Base-by-base conservation (phyloP, 202 grass and related monocot species). In the Cymbopogon flexuosus region DNA sequence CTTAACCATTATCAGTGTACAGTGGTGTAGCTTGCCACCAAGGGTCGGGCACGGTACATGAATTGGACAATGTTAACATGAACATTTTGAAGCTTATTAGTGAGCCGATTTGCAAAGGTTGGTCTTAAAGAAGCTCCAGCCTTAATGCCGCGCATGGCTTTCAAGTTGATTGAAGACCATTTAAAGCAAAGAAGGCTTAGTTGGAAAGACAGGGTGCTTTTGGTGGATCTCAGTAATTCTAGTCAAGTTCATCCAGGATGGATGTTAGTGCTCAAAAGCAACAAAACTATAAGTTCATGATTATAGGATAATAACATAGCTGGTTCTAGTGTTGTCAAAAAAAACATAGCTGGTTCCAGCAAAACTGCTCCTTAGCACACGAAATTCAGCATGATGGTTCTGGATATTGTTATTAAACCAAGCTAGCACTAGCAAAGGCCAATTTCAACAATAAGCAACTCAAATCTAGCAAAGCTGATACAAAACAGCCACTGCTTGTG, bases 391-490 rank as follows among this genome's bases (percentile, higher is more conserved):
- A 68, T 7, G 24, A 65, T 54, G 45, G 24, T 41, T 27, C 62
- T 62, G 24, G 30, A 31, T 59, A 80, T 21, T 12, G 57, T 19
- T 47, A 47, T 29, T 57, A 9, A 61, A 60, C 61, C 52, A 60
- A 61, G 63, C 16, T 43, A 45, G 30, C 27, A 81, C 22, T 43
- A 57, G 30, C 46, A 81, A 14, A 47, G 59, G 83, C 36, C 46
- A 72, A 65, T 11, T 72, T 83, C 47, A 79, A 45, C 14, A 66
- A 71, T 73, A 76, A 62, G 52, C 5, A 41, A 19, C 51, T 59
- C 43, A 73, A 67, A 81, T 36, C 31, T 27, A 76, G 71, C 71
- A 45, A 45, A 86, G 6, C 54, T 70, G 52, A 65, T 51, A 45
- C 33, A 31, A 19, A 67, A 76, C 57, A 45, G 40, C 35, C 46